Conservation (phyloP, 2,329 filamentous ascomycete genomes). For the Grosmannia serpens region DNA sequence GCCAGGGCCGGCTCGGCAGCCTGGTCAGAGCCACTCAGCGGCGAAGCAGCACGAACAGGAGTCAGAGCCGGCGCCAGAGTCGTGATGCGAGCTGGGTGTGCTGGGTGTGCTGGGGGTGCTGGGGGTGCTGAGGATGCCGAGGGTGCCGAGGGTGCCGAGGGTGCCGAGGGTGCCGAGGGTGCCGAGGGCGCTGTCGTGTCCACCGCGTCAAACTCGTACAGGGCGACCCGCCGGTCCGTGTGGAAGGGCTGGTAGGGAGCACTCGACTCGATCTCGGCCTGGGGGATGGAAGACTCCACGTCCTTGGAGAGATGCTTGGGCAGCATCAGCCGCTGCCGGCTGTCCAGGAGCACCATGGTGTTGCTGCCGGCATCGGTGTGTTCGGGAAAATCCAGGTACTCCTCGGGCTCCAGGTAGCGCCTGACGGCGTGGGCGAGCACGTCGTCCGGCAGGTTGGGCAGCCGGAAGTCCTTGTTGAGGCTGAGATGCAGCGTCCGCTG, state of each 20-base stretch:
- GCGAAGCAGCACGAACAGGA: background rate
- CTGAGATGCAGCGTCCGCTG: conserved; percentile 40
- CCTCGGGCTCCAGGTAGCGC: conserved; percentile 44
- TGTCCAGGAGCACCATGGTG: conserved; percentile 38
- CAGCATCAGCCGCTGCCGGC: conserved; percentile 22
- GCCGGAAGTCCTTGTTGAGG: conserved; percentile 54
- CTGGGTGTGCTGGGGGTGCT: no score
- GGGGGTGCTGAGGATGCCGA: no score
- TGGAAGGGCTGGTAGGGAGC: conserved; percentile 95
- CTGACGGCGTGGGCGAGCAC: conserved; percentile 44
- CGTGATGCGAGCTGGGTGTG: background rate
- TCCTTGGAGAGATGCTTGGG: conserved; percentile 26
- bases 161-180: no score
- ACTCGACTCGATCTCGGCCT: conserved; percentile 89
- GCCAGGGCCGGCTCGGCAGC: background rate
- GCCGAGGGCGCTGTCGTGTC: background rate
- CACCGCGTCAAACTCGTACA: conserved; percentile 51
- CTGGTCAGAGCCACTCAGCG: background rate
- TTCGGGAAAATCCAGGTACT: conserved; percentile 41
- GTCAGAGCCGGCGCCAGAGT: background rate
- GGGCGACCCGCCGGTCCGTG: conserved; percentile 71
- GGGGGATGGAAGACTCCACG: conserved; percentile 54
- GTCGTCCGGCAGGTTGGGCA: conserved; percentile 52
- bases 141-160: no score
- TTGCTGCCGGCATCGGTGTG: conserved; percentile 44